phyloP scores from a whole-genome alignment of 164 flowering plant species.

The Malania oleifera region DNA sequence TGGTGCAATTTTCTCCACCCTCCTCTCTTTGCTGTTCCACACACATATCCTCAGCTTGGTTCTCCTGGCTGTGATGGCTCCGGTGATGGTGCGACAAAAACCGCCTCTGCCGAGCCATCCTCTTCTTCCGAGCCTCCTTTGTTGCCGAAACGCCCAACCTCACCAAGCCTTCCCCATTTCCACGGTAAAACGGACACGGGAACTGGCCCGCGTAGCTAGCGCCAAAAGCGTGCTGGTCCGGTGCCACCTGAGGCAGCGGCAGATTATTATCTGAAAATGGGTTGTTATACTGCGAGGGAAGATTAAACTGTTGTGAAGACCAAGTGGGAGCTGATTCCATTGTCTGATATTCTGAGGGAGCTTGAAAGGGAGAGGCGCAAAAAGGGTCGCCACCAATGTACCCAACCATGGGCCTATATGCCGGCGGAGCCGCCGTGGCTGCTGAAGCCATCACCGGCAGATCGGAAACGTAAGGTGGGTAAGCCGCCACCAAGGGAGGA shows the following conservation, averaged over 20 bases:
- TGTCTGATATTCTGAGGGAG: slow-evolving; percentile 28
- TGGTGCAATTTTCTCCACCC: slow-evolving; percentile 21
- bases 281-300: slow-evolving; percentile 21
- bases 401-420: slow-evolving; percentile 25
- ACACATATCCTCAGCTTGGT: slow-evolving; percentile 8
- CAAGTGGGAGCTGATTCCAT: slow-evolving; percentile 34
- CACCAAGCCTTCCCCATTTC: slow-evolving; percentile 32
- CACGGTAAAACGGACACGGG: slow-evolving; percentile 30
- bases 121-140: slow-evolving; percentile 88
- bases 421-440: slow-evolving; percentile 1
- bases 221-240: slow-evolving; percentile 9
- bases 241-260: neutral
- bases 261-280: slow-evolving; percentile 20
- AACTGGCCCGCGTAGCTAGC: slow-evolving; percentile 28
- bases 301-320: slow-evolving; percentile 22
- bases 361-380: slow-evolving; percentile 6
- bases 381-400: slow-evolving; percentile 25
- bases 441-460: too few species aligned
- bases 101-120: slow-evolving; percentile 87
- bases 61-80: slow-evolving; percentile 19
- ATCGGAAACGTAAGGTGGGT: slow-evolving; percentile 10
- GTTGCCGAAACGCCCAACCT: slow-evolving; percentile 73
- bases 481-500: slow-evolving; percentile 25
- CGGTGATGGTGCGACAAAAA: slow-evolving; percentile 40
- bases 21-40: slow-evolving; percentile 26